Evolutionary conservation across 225 moss, liverwort and hornwort genomes (phyloP).

Genomic region (Physcomitrellopsis africana): DNA sequence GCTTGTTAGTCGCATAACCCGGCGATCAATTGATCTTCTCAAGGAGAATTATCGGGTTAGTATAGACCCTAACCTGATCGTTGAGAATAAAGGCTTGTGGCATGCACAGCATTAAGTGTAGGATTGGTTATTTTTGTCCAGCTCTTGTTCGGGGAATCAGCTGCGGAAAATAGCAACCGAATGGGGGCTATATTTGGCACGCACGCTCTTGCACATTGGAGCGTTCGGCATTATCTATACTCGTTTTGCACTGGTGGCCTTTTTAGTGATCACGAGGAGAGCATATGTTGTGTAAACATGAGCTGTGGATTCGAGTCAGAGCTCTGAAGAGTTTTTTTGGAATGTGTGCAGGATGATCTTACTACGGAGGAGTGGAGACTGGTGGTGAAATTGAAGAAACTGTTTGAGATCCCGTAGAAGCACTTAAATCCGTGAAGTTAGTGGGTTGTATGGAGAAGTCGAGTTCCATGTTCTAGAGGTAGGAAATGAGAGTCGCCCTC

Average conservation of each 20-base stretch:
- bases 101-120: too few species aligned
- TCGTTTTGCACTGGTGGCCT: not conserved
- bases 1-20: constrained; percentile 90
- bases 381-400: constrained; percentile 67
- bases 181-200: not conserved
- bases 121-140: not conserved
- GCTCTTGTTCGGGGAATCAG: not conserved
- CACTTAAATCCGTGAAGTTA: constrained; percentile 13
- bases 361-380: constrained; percentile 66
- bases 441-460: constrained; percentile 29
- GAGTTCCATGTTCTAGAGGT: constrained; percentile 37
- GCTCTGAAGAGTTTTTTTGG: constrained; percentile 21
- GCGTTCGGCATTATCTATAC: not conserved
- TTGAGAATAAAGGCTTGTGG: too few species aligned
- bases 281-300: constrained; percentile 9
- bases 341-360: constrained; percentile 57
- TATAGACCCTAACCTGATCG: constrained; percentile 11
- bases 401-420: constrained; percentile 57
- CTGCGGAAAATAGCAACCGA: not conserved
- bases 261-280: not conserved
- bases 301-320: not conserved
- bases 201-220: not conserved
- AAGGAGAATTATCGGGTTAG: constrained; percentile 97
- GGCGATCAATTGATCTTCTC: constrained; percentile 93
- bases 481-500: constrained; percentile 41